Percentiles rank a stretch among this genome's conserved stretches.
Conservation (phyloP, 2,329 filamentous ascomycete species). For the Neonectria ditissima region DNA sequence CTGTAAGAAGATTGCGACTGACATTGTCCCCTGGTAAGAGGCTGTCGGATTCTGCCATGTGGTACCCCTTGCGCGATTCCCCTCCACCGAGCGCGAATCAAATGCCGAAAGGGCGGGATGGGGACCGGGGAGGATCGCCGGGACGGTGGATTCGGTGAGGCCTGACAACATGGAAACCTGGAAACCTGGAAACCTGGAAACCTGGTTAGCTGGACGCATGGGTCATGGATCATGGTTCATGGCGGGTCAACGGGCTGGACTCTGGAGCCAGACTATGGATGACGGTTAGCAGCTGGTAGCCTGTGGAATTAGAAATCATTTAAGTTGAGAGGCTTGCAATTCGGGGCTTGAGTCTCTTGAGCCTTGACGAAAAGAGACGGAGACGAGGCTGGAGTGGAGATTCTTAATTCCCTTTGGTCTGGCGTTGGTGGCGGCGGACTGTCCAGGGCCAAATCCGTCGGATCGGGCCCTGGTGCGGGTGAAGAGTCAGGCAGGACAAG, state of each 20-base stretch:
- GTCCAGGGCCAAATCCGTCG: slow-evolving; percentile 26
- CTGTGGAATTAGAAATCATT: slow-evolving; percentile 7
- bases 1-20: background rate
- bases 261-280: slow-evolving; percentile 1
- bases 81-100: slow-evolving; percentile 2
- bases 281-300: slow-evolving; percentile 16
- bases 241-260: background rate
- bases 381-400: background rate
- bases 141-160: slow-evolving; percentile 2
- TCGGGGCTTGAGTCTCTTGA: slow-evolving; percentile 2
- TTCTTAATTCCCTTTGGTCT: slow-evolving; percentile 5
- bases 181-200: background rate
- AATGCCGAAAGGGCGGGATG: slow-evolving; percentile 1
- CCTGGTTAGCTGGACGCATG: background rate
- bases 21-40: slow-evolving; percentile 4
- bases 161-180: background rate
- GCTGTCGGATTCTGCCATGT: background rate
- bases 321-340: slow-evolving; percentile 3
- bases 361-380: background rate
- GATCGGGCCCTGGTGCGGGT: slow-evolving; percentile 40
- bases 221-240: slow-evolving; percentile 14
- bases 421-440: slow-evolving; percentile 4
- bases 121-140: slow-evolving; percentile 6
- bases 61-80: background rate
- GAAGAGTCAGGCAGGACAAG: slow-evolving; percentile 15